Conservation (phyloP, 106 monocot species). For the Platanthera zijinensis region DNA sequence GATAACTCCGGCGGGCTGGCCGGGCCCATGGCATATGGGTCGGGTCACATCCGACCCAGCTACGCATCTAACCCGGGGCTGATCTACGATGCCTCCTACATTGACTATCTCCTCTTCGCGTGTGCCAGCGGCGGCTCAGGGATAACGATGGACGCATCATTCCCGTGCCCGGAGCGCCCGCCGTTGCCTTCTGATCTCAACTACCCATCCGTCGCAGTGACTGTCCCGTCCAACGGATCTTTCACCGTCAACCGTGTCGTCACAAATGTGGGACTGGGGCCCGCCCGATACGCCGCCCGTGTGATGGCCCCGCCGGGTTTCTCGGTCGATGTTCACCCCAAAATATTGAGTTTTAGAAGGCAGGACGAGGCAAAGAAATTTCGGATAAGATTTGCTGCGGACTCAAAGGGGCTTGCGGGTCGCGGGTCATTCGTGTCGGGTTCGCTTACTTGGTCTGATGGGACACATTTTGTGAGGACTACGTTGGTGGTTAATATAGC, state of each 20-base stretch:
- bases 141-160: slow-evolving; percentile 30
- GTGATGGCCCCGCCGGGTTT: slow-evolving; percentile 41
- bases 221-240: slow-evolving; percentile 24
- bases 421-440: slow-evolving; percentile 29
- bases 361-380: slow-evolving; percentile 54
- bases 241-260: slow-evolving; percentile 40
- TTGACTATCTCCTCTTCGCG: slow-evolving; percentile 61
- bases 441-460: slow-evolving; percentile 60
- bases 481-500: slow-evolving; percentile 48
- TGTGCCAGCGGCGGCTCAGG: slow-evolving; percentile 44
- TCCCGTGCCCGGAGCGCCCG: slow-evolving; percentile 40
- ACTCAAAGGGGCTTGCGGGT: background rate
- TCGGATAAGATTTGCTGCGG: slow-evolving; percentile 16
- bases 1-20: slow-evolving; percentile 28
- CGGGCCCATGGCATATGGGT: slow-evolving; percentile 56
- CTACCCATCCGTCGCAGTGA: slow-evolving; percentile 58
- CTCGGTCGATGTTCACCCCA: slow-evolving; percentile 32
- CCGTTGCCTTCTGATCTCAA: slow-evolving; percentile 47
- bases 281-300: slow-evolving; percentile 28
- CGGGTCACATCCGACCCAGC: slow-evolving; percentile 54
- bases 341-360: slow-evolving; percentile 22
- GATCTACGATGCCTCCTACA: slow-evolving; percentile 61
- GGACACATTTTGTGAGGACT: slow-evolving; percentile 52
- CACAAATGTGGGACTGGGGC: slow-evolving; percentile 50
- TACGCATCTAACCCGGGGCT: slow-evolving; percentile 64